Conservation (phyloP, 257 asterid genomes). For the Echium plantagineum region DNA sequence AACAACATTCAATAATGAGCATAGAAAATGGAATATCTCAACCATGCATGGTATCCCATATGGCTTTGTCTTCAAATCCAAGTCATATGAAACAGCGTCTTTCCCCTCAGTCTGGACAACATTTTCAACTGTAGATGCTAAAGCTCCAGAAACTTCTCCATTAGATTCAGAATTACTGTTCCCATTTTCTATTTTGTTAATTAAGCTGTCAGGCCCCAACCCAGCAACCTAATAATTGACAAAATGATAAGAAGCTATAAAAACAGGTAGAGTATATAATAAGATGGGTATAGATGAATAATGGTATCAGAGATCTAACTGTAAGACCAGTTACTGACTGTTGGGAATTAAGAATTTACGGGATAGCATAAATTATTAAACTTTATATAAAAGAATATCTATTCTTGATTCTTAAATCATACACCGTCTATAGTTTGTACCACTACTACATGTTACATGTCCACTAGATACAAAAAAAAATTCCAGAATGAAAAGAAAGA, state of each 20-base stretch:
- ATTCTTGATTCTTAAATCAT: background rate
- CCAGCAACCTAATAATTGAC: slow-evolving; percentile 39
- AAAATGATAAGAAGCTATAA: background rate
- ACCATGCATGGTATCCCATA: slow-evolving; percentile 96
- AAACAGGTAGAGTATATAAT: slow-evolving; percentile 4
- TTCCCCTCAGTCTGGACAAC: slow-evolving; percentile 44
- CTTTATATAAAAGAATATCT: background rate
- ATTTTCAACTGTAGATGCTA: slow-evolving; percentile 42
- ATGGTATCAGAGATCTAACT: background rate
- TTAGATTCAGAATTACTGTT: slow-evolving; percentile 44
- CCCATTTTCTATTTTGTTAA: slow-evolving; percentile 62
- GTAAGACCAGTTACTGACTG: background rate
- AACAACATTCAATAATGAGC: slow-evolving; percentile 74
- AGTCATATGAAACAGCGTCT: slow-evolving; percentile 65
- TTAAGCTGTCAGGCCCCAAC: slow-evolving; percentile 35
- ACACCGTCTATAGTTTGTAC: background rate
- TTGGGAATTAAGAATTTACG: background rate
- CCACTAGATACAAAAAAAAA: too few relatives aligned
- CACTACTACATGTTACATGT: background rate
- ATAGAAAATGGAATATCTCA: slow-evolving; percentile 86
- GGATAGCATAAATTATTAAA: background rate
- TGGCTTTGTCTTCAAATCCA: slow-evolving; percentile 77
- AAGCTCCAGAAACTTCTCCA: slow-evolving; percentile 46
- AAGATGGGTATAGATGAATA: slow-evolving; percentile 3
- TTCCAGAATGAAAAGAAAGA: too few relatives aligned